phyloP scores from a whole-genome alignment of 768 basidiomycete genomes.

The Naganishia vishniacii region DNA sequence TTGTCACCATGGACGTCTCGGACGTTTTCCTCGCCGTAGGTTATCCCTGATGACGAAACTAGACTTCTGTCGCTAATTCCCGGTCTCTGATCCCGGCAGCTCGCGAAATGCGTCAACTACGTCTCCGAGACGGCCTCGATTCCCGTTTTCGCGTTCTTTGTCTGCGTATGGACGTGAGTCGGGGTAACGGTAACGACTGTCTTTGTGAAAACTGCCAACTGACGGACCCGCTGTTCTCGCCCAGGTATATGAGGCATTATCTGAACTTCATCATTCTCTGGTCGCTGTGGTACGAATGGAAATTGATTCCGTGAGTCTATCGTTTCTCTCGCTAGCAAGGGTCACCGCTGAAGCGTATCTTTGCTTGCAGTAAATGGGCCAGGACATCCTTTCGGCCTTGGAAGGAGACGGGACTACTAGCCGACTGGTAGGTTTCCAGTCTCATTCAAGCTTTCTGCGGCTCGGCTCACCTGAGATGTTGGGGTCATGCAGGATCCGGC shows the following conservation, averaged over 20 bases:
- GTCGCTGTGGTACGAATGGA: constrained; percentile 76
- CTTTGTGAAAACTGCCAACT: no score
- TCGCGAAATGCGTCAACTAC: constrained; percentile 84
- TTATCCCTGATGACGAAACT: constrained; percentile 21
- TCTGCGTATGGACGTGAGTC: constrained; percentile 74
- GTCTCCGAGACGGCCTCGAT: constrained; percentile 60
- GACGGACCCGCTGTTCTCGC: no score
- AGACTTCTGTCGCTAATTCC: not conserved
- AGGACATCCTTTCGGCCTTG: constrained; percentile 46
- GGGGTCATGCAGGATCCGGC: constrained; percentile 59
- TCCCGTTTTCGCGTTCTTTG: constrained; percentile 61
- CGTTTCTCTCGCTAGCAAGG: not conserved
- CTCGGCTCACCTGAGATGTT: no score
- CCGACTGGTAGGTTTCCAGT: constrained; percentile 52
- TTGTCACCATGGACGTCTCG: constrained; percentile 93
- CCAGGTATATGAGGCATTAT: constrained; percentile 91
- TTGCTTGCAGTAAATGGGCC: constrained; percentile 15
- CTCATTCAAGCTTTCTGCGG: no score
- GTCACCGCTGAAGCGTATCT: not conserved
- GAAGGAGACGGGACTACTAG: constrained; percentile 62
- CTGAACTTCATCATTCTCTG: constrained; percentile 78
- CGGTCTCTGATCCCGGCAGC: constrained; percentile 50
- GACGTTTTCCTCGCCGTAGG: constrained; percentile 79
- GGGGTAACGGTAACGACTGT: not conserved
- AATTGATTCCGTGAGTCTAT: constrained; percentile 62